phyloP scores from a whole-genome alignment of 768 basidiomycete species.

The Pulveroboletus ravenelii region DNA sequence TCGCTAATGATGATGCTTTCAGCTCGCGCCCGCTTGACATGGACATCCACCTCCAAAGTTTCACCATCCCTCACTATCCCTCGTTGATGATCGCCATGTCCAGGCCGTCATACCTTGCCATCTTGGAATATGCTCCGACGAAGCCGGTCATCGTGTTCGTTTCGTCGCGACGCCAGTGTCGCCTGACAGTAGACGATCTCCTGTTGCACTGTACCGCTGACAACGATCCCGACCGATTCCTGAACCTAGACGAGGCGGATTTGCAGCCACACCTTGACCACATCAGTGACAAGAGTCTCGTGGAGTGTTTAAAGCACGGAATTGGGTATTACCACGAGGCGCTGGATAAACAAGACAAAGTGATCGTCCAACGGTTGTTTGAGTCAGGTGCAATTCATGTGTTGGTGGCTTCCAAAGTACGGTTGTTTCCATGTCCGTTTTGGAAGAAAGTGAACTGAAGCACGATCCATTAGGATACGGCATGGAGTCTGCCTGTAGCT shows the following conservation, averaged over 20 bases:
- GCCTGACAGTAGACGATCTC: slow-evolving; percentile 89
- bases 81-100: slow-evolving; percentile 99
- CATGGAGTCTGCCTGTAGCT: slow-evolving; percentile 91
- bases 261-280: slow-evolving; percentile 87
- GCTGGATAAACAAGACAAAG: slow-evolving; percentile 85
- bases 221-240: slow-evolving; percentile 77
- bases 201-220: slow-evolving; percentile 86
- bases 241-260: slow-evolving; percentile 81
- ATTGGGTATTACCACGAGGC: slow-evolving; percentile 97
- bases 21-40: slow-evolving; percentile 96
- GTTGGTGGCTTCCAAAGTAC: slow-evolving; percentile 86
- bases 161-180: slow-evolving; percentile 88
- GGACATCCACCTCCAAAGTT: slow-evolving; percentile 96
- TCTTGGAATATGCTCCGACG: slow-evolving; percentile 77
- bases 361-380: slow-evolving; percentile 89
- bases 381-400: slow-evolving; percentile 94
- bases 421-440: slow-evolving; percentile 8
- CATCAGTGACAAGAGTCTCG: slow-evolving; percentile 67
- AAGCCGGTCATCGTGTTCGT: slow-evolving; percentile 93
- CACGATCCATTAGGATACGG: slow-evolving; percentile 63
- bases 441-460: not conserved
- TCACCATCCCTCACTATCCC: slow-evolving; percentile 95
- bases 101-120: slow-evolving; percentile 92
- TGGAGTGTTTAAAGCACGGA: slow-evolving; percentile 81
- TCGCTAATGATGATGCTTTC: slow-evolving; percentile 10